These are phyloP conservation scores for Saturnispora mendoncae DNA, from an alignment of 805 yeast genomes.

Conservation along the genomic window DNA sequence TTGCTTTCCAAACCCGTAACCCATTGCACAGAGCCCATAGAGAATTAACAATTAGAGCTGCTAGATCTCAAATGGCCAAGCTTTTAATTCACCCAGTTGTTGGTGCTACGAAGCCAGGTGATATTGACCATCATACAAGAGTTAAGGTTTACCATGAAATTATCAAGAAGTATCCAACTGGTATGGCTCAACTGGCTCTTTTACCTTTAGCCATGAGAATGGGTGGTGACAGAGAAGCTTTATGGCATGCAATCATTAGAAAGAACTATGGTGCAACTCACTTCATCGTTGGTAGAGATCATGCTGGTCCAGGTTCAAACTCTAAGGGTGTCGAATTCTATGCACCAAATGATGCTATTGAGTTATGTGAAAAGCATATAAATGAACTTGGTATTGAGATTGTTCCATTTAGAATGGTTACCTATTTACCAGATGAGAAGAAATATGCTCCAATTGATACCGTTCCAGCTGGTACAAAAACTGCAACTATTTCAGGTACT, in stretches of 20 bases:
- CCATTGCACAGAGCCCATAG: conserved; percentile 99
- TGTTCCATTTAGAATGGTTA: conserved; percentile 95
- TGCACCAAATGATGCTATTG: conserved; percentile 97
- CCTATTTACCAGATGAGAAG: conserved; percentile 90
- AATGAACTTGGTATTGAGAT: conserved; percentile 80
- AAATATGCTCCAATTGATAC: conserved; percentile 93
- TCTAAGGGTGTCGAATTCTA: conserved; percentile 89
- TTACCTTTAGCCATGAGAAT: conserved; percentile 96
- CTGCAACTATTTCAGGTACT: conserved; percentile 84
- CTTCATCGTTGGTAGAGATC: conserved; percentile 88
- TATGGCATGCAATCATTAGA: conserved; percentile 96
- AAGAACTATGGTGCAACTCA: conserved; percentile 95
- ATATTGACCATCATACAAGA: conserved; percentile 95
- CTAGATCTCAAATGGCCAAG: conserved; percentile 82
- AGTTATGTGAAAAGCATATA: conserved; percentile 63
- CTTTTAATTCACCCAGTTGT: conserved; percentile 94
- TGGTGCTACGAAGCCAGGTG: conserved; percentile 95
- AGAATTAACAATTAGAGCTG: conserved; percentile 92
- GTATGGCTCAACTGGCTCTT: conserved; percentile 81
- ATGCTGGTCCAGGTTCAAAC: conserved; percentile 90
- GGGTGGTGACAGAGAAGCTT: conserved; percentile 98
- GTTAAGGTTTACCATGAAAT: conserved; percentile 91
- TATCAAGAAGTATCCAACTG: conserved; percentile 86
- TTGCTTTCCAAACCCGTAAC: conserved; percentile 96
- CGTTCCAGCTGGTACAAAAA: conserved; percentile 67